Base-by-base conservation (phyloP, 2,329 filamentous ascomycete genomes). In the Mycogone perniciosa region DNA sequence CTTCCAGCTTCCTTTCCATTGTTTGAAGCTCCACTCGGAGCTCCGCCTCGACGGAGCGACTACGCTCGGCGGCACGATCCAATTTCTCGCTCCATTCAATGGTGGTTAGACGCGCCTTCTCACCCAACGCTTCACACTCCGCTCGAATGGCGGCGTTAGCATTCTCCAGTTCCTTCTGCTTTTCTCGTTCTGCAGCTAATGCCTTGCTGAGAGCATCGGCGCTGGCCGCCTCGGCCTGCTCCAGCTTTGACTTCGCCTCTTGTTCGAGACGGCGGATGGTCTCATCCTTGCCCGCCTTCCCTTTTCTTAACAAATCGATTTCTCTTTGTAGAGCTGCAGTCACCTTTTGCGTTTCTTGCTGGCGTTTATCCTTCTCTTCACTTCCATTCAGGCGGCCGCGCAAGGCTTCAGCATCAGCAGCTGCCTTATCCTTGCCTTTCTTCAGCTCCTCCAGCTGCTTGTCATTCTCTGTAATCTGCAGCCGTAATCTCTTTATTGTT, bases 1-100 rank as follows among this genome's bases (percentile, higher is more conserved):
- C 82, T 69, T 99, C 93, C 50, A 99, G 77, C 66, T 95, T 95
- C 59, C 87, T 85, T 71, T 99, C 95, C 56, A 96, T 76, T 11
- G 85, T 79, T 67, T 86, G 73, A 7, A 81, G 67, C 68, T 97
- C 92, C n/a, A 79, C 79, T 60, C 88, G 87, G 60, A 95, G 75
- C 63, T 96, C 92, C 5, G 85, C 70, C 66, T 96, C 88, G 6
- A 81, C 71, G 8, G 81, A 75, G 9, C 80, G 79, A 20, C 83
- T 76, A 30, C 82, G 83, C 66, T 95, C 88, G 46, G 81, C 79
- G 48, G 89, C 85, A 51, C 84, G 80, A 42, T 86, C 82, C 6
- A 87, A 75, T 64, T 86, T 88, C 56, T 89, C 87, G 53, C 81
- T 81, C 55, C 89, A 73, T 51, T 90, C 86, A 42, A 79, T 75